Evolutionary conservation across 1,139 yeast genomes (phyloP).

Genomic region (Scheffersomyces segobiensis): DNA sequence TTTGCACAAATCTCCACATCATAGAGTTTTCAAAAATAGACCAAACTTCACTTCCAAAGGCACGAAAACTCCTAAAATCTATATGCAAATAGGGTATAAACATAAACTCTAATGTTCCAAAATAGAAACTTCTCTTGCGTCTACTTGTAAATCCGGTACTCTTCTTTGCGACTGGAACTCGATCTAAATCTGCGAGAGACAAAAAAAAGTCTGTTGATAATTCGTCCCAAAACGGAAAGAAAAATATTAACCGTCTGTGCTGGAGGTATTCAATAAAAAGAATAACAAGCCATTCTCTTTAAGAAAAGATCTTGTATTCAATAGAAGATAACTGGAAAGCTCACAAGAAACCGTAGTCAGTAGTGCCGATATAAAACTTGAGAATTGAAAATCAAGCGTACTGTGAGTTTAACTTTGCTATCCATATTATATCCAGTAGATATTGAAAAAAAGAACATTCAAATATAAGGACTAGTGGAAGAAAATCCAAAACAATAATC

Average conservation of each 20-base stretch:
- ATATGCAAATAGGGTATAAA: neutral
- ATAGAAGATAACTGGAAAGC: neutral
- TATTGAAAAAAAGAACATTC: too few relatives aligned
- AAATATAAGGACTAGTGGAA: neutral
- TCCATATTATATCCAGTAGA: neutral
- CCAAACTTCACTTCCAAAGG: neutral
- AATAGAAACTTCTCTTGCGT: neutral
- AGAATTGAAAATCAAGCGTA: neutral
- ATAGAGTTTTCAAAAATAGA: too few relatives aligned
- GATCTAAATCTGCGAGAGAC: neutral
- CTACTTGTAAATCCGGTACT: neutral
- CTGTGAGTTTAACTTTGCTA: neutral
- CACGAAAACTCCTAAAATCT: neutral
- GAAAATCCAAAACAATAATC: neutral
- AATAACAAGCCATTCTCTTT: neutral
- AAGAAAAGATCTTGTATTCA: neutral
- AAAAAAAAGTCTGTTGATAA: neutral
- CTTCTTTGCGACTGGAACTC: neutral
- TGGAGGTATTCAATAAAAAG: neutral
- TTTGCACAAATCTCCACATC: too few relatives aligned
- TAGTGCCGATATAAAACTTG: neutral
- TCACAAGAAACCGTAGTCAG: neutral
- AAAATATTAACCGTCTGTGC: neutral
- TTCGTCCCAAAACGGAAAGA: neutral
- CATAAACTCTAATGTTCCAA: neutral